Evolutionary conservation across 2,329 filamentous ascomycete species (phyloP).

Genomic region (Polychaeton citri): DNA sequence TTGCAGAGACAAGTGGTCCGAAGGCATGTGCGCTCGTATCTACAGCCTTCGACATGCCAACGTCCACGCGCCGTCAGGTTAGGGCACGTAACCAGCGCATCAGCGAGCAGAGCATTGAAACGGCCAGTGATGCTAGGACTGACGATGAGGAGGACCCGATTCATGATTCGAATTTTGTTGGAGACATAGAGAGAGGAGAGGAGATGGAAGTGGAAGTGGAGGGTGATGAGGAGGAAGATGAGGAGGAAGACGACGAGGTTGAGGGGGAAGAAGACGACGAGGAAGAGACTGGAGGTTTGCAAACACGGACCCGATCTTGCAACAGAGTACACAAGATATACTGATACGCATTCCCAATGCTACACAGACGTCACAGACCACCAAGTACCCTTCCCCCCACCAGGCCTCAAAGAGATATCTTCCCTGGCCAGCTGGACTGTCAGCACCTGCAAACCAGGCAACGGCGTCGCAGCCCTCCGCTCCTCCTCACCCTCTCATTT

Average conservation of each 20-base stretch:
- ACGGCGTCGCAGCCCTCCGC: slow-evolving; percentile 62
- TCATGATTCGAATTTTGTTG: too few relatives aligned
- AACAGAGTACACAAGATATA: background rate
- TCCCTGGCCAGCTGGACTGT: slow-evolving; percentile 59
- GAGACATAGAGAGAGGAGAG: too few relatives aligned
- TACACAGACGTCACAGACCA: slow-evolving; percentile 1
- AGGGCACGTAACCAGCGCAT: slow-evolving; percentile 3
- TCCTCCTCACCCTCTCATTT: slow-evolving; percentile 59
- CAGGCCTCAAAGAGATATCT: slow-evolving; percentile 62
- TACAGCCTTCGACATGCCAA: slow-evolving; percentile 3
- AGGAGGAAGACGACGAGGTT: slow-evolving; percentile 13
- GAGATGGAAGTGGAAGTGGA: too few relatives aligned
- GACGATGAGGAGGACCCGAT: slow-evolving; percentile 12
- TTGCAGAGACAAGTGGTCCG: too few relatives aligned
- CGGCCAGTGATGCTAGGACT: slow-evolving; percentile 6
- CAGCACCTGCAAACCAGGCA: slow-evolving; percentile 41
- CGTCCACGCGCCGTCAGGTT: slow-evolving; percentile 7
- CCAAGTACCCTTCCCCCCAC: slow-evolving; percentile 21
- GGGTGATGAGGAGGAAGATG: slow-evolving; percentile 14
- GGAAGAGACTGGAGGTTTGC: too few relatives aligned
- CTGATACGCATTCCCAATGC: background rate
- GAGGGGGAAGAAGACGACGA: slow-evolving; percentile 6
- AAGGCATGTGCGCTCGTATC: too few relatives aligned
- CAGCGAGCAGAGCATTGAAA: slow-evolving; percentile 4
- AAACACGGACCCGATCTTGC: background rate